These are phyloP conservation scores for Albatrellus ellisii DNA, from an alignment of 768 basidiomycete species.

Conservation along the genomic window DNA sequence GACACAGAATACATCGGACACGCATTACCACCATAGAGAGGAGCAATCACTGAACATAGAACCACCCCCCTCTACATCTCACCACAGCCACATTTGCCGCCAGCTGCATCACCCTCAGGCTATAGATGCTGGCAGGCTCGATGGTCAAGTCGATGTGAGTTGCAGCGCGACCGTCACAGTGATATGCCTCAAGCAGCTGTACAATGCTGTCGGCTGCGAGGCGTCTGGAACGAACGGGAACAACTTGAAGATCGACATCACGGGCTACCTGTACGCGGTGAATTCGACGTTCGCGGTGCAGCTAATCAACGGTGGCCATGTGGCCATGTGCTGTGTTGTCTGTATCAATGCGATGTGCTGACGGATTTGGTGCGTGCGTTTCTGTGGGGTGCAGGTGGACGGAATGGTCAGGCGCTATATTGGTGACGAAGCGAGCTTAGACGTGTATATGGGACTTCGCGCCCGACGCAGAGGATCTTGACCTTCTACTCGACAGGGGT, in stretches of 20 bases:
- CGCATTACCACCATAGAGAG: too few species aligned
- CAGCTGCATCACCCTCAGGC: too few species aligned
- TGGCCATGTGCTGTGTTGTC: neutral
- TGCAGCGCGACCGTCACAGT: constrained; percentile 23
- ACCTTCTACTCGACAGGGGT: neutral
- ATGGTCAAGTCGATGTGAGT: constrained; percentile 21
- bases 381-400: too few species aligned
- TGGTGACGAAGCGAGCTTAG: constrained; percentile 52
- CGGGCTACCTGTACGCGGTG: constrained; percentile 22
- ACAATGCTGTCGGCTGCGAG: constrained; percentile 20
- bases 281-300: constrained; percentile 5
- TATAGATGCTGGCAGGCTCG: constrained; percentile 6
- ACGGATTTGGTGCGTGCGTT: too few species aligned
- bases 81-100: too few species aligned
- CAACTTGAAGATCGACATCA: constrained; percentile 19
- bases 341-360: too few species aligned
- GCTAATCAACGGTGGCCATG: constrained; percentile 6
- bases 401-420: neutral
- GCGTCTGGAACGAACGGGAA: constrained; percentile 16
- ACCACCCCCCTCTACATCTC: too few species aligned
- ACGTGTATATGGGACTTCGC: constrained; percentile 48
- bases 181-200: constrained; percentile 21
- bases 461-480: constrained; percentile 31
- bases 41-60: too few species aligned
- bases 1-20: too few species aligned